Base-by-base conservation (phyloP, 495 filamentous ascomycete species). In the Penicillium mononematosum region DNA sequence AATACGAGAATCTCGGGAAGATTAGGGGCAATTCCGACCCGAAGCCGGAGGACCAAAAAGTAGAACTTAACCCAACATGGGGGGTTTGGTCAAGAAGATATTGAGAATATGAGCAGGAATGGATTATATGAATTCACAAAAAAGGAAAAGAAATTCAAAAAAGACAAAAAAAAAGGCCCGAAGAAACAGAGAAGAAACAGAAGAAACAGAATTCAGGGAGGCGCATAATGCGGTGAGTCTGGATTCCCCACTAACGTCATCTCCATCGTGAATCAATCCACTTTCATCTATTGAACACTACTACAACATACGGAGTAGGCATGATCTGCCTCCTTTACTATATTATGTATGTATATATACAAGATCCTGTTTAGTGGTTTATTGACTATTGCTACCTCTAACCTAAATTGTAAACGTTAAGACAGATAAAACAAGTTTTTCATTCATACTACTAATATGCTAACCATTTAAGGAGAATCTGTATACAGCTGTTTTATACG, bases 21-120 rank as follows among this genome's bases (percentile, higher is more conserved):
- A 64, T 57, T 64, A 69, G 65, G 63, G 61, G 50, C 20, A 55
- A 22, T 56, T 60, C 62, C 59, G 59, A 59, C 63, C 61, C 56
- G 58, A 58, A 46, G 59, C 50, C 59, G 57, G 52, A 58, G 45
- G 14, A 38, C 48, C 34, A 31, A 57, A 20, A 36, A 56, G 27
- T 20, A 48, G 46, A 42, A 20, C 49, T 55, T 34, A 53, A 48
- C 48, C 27, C 42, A 39, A 39, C 44, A 54, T 61, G 44, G n/a
- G n/a, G 50, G 43, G 45, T 44, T 27, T 43, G 39, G 42, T 29
- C 27, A 29, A 39, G 32, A 29, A 43, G 52, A 45, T 19, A n/a
- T 24, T 16, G 39, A 34, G 41, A 32, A 55, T 11, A 55, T 24
- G n/a, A 52, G 34, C 47, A 34, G 36, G 8, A 39, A 45, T 29